phyloP scores from a whole-genome alignment of 2,329 filamentous ascomycete species.

The Canariomyces notabilis region DNA sequence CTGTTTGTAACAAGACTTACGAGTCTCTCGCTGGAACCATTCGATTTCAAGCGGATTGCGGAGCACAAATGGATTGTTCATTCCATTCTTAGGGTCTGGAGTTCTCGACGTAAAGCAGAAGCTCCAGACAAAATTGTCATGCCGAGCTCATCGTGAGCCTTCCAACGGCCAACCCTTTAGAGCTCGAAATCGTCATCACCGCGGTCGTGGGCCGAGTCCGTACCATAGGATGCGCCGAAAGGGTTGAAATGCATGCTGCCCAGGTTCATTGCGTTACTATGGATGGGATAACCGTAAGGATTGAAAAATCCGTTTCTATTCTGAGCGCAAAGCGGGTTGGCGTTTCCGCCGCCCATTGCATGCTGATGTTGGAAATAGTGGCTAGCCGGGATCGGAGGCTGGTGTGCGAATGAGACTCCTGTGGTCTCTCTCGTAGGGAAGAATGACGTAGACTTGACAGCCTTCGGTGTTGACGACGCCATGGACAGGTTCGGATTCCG shows the following conservation, averaged over 20 bases:
- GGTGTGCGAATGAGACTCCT: conserved; percentile 11
- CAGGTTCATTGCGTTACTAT: conserved; percentile 19
- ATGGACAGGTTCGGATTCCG: conserved; percentile 19
- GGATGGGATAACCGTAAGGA: conserved; percentile 16
- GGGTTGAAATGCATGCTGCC: conserved; percentile 16
- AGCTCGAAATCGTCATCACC: conserved; percentile 19
- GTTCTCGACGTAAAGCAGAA: neutral
- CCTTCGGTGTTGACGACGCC: conserved; percentile 8
- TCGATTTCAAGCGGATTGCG: too few species aligned
- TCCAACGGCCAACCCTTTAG: conserved; percentile 9
- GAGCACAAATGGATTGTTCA: too few species aligned
- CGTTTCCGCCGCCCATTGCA: conserved; percentile 6
- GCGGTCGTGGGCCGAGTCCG: conserved; percentile 14
- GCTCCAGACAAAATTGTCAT: neutral
- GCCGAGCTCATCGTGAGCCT: neutral
- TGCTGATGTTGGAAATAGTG: conserved; percentile 20
- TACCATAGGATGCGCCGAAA: conserved; percentile 11
- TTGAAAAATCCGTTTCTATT: conserved; percentile 13
- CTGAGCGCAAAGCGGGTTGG: conserved; percentile 22
- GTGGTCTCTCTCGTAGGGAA: conserved; percentile 9
- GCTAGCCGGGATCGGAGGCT: conserved; percentile 11
- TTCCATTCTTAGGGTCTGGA: too few species aligned
- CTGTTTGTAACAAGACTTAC: too few species aligned
- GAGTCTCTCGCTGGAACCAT: too few species aligned
- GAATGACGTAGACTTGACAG: conserved; percentile 12